Evolutionary conservation across 2,329 filamentous ascomycete species (phyloP), one percentile per base, ranked within the genome.

Genomic region (Colletotrichum tofieldiae): DNA sequence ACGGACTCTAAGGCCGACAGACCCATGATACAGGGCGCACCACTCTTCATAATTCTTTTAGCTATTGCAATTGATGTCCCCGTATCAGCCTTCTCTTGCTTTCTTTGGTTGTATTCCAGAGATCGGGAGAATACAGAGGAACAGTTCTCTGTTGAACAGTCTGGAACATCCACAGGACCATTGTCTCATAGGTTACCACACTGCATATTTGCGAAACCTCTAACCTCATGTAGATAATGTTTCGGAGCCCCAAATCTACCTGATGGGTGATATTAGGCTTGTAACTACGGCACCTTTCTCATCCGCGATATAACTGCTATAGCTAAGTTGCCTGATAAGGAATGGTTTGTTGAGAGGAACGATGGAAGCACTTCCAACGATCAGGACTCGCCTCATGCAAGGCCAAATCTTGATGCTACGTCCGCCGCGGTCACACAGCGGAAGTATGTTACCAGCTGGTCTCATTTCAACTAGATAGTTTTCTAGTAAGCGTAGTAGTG

Each of bases 361-460:
- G 8, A 62, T 20, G n/a, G 32, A 18, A 51, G 0, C n/a, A 35
- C 32, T 7, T 62, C 59, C 16, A 62, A 9, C 14, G 12, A 51
- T 43, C 59, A 37, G 45, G 59, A 26, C 3, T 51, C 45, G 32
- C 45, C 26, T 39, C 11, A 18, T 51, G 47, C 20, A n/a, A 63
- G 43, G 32, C 45, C 20, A 63, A 63, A 63, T 63, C 45, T 63
- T 18, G 47, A 52, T 58, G 54, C 54, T 20, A 58, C 54, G 45
- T 26, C 59, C 3, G 45, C 59, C 12, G 32, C 51, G 45, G 60
- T 63, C 8, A 63, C 45, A 4, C 9, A 63, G 45, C 60, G 9
- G n/a, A 63, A 63, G 45, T 63, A 63, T 52, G 16, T 63, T 2
- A 63, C 60, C 5, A 63, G 60, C 32, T 63, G 16, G 43, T 63